A percentile compares a stretch with the other conserved stretches of the same genome.
These are phyloP conservation scores for Petunia axillaris DNA, from an alignment of 257 asterid genomes.

Conservation along the genomic window DNA sequence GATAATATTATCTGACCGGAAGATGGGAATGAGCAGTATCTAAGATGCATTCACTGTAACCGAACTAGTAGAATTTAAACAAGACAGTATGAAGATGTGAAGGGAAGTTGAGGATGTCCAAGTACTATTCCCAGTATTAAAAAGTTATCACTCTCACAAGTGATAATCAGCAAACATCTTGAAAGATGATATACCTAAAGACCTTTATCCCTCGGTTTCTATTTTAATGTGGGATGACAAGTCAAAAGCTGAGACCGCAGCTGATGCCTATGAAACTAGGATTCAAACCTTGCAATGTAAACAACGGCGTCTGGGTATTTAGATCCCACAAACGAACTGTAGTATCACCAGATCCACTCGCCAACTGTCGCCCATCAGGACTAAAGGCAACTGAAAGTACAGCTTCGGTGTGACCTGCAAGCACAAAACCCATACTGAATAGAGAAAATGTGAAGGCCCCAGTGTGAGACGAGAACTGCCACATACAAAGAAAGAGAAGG, in stretches of 20 bases:
- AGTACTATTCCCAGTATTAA: conserved; percentile 12
- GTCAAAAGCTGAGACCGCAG: not conserved
- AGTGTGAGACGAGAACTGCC: not conserved
- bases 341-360: conserved; percentile 98
- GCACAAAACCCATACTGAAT: conserved; percentile 14
- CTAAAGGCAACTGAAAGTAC: conserved; percentile 96
- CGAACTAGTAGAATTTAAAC: not conserved
- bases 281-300: conserved; percentile 78
- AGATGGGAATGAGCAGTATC: not conserved
- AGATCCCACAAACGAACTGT: conserved; percentile 96
- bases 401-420: conserved; percentile 88
- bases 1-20: not conserved
- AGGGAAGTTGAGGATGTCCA: not conserved
- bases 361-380: conserved; percentile 89
- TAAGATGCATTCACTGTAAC: conserved; percentile 1
- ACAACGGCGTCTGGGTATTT: conserved; percentile 87
- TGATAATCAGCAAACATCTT: not conserved
- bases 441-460: conserved; percentile 8
- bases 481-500: not conserved
- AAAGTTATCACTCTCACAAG: not conserved
- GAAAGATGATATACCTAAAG: not conserved
- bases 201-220: not conserved
- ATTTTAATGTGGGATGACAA: not conserved
- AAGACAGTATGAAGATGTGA: not conserved
- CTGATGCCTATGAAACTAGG: conserved; percentile 14